Evolutionary conservation across 1,284 basidiomycete species (phyloP), one percentile per base, ranked within the genome.

Genomic region (Ceratobasidium sp.): DNA sequence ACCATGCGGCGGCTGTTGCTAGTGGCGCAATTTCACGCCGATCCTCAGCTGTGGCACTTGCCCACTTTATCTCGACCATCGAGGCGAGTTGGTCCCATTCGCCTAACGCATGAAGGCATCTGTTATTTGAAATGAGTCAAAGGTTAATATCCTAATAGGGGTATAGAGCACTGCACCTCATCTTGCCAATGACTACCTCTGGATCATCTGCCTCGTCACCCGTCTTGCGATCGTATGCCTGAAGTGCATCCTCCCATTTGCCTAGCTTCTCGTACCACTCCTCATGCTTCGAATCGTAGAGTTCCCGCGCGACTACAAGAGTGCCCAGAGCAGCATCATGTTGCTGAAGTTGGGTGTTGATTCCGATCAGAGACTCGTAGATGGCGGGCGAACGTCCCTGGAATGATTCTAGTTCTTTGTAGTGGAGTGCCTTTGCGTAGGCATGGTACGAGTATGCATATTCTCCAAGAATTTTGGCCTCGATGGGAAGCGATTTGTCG

Each of bases 181-280:
- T 96, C 68, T 91, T 87, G 14, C 97, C 97, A 72, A 90, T 86
- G 66, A 90, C 86, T 42, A 90, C 81, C 56, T 91, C 90, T 11
- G 87, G 86, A 33, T 86, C 83, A 62, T 85, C 82, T 0, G 89
- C 88, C 71, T 92, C 88, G 11, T 82, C 79, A 69, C 84, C 81
- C 1, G 87, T 86, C 73, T 90, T 90, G 74, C 88, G 87, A 73
- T 95, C 90, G 76, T 98, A 98, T 0, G 91, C 91, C 23, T 81
- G 82, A 56, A 99, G 81, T 0, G 97, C 97, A 74, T 98, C 95
- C 75, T 95, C 91, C 97, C 97, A 99, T 68, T 92, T 84, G 16
- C 96, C 95, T 25, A 99, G 86, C 75, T 97, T 88, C 78, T 99
- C 95, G 77, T 95, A 99, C 96, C 96, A 99, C 76, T 95, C 92